phyloP scores from a whole-genome alignment of 129 eudicot genomes.

The Ambrosia trifida region DNA sequence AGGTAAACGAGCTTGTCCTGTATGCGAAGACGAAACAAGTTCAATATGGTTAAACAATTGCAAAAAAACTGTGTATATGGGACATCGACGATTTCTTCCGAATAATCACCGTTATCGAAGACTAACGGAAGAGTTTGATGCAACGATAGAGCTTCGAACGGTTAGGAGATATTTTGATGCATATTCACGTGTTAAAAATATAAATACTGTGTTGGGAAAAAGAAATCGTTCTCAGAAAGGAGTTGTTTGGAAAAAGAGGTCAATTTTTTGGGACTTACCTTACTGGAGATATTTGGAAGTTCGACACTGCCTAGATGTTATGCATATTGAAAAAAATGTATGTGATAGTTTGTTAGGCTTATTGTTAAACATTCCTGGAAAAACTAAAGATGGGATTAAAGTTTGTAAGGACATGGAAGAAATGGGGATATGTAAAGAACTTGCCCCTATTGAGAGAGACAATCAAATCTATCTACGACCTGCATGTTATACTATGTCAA shows the following conservation, averaged over 20 bases:
- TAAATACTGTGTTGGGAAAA: not conserved
- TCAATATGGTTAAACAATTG: too few relatives aligned
- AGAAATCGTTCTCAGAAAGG: not conserved
- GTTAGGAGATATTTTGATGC: not conserved
- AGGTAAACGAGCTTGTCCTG: too few relatives aligned
- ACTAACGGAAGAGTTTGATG: not conserved
- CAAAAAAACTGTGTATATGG: too few relatives aligned
- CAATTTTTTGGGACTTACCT: not conserved
- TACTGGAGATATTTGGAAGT: not conserved
- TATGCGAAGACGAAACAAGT: too few relatives aligned
- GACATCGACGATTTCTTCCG: not conserved
- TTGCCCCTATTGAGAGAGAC: not conserved
- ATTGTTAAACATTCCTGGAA: not conserved
- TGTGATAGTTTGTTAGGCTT: not conserved
- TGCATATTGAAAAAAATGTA: slow-evolving; percentile 9
- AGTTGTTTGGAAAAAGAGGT: not conserved
- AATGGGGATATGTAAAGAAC: not conserved
- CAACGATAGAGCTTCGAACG: not conserved
- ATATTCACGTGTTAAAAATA: not conserved
- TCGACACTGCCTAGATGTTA: not conserved
- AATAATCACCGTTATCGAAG: not conserved
- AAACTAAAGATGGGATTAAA: slow-evolving; percentile 1
- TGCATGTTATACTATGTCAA: not conserved
- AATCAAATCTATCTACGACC: not conserved
- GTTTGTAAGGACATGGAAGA: slow-evolving; percentile 1